Evolutionary conservation across 2,329 filamentous ascomycete genomes (phyloP), one percentile per base, ranked within the genome.

Genomic region (Claviceps sp.): DNA sequence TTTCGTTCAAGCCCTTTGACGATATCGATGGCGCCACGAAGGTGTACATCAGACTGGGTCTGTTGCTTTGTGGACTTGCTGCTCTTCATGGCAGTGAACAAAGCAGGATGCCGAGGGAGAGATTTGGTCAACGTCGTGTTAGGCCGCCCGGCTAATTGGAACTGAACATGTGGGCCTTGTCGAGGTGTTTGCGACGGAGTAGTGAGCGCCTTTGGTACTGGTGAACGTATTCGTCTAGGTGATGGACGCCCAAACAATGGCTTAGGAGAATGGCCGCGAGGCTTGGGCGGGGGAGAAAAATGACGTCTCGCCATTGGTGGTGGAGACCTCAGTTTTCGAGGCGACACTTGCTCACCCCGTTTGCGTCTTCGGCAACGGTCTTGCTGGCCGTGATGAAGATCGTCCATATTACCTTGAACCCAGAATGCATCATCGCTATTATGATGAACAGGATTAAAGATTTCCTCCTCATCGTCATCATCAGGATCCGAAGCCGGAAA

Each of bases 1-100:
- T 95, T 97, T 69, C 87, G 85, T 72, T 98, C 93, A 1, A 98
- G 78, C 8, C 93, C 93, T 67, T 95, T 95, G 68, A 96, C 87
- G 55, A 96, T 98, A 67, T 97, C 93, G 59, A 98, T 94, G 38
- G 93, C 90, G n/a, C 89, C 89, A 56, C 93, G 86, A 9, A 88
- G 79, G 57, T 93, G 89, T 43, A 81, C 71, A 49, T 84, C 77
- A 48, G 63, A 62, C 5, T 64, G 59, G 36, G 61, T 56, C 7
- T 55, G 53, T 16, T 57, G 54, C 53, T 70, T 68, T 54, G 61
- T 57, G 50, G 69, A 62, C 50, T 72, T 67, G 57, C 63, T 61
- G 55, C 75, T 67, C 60, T 74, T 69, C 60, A 72, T 65, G 46
- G 76, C 72, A 38, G 74, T 79, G 65, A 87, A 87, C 55, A 85